These are phyloP conservation scores for Arctium minus DNA, from an alignment of 129 eudicot species.

Conservation along the genomic window DNA sequence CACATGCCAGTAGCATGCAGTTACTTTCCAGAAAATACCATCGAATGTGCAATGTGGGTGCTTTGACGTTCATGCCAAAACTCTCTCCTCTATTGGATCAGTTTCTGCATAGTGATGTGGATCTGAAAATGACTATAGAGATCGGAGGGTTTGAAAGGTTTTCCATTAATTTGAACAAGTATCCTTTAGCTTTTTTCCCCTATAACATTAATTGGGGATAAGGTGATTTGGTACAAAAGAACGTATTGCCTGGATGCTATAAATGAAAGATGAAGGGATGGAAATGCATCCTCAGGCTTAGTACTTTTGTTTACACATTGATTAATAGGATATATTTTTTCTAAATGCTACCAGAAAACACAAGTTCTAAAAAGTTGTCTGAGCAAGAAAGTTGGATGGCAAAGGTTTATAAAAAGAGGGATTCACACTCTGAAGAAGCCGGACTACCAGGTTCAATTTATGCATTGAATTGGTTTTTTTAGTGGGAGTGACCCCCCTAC, in stretches of 20 bases:
- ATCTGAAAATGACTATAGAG: not conserved
- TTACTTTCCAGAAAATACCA: not conserved
- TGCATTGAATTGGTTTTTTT: not conserved
- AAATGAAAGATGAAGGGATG: not conserved
- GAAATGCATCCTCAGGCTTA: not conserved
- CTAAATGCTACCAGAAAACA: constrained; percentile 43
- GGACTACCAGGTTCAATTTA: constrained; percentile 65
- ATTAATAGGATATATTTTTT: not conserved
- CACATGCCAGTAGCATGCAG: not conserved
- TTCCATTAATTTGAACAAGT: too few species aligned
- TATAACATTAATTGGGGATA: not conserved
- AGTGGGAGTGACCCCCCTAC: not conserved
- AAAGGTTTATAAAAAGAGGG: constrained; percentile 77
- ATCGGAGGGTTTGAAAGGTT: too few species aligned
- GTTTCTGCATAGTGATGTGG: not conserved
- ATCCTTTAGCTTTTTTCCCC: not conserved
- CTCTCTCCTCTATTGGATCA: not conserved
- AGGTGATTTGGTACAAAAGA: not conserved
- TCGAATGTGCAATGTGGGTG: not conserved
- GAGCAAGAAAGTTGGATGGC: constrained; percentile 72
- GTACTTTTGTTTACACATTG: not conserved
- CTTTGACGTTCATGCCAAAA: not conserved
- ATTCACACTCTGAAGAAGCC: constrained; percentile 77
- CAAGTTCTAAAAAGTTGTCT: constrained; percentile 66
- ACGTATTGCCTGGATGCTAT: not conserved